Conservation (phyloP, 1,284 basidiomycete genomes). For the Chiua sp. region DNA sequence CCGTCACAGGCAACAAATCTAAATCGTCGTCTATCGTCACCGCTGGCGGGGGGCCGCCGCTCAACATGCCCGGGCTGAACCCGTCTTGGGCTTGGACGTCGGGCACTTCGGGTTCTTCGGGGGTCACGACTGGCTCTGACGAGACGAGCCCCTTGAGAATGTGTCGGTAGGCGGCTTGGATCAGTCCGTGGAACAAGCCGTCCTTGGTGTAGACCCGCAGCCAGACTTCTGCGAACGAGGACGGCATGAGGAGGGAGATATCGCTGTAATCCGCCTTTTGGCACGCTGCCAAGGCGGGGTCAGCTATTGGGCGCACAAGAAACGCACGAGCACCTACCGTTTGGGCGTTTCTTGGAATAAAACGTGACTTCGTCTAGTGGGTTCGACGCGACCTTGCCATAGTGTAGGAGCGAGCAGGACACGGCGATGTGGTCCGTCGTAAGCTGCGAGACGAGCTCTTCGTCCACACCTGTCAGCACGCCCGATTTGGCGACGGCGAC, state of each 20-base stretch:
- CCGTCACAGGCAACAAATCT: constrained; percentile 7
- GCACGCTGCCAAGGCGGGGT: constrained; percentile 42
- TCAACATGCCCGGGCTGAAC: constrained; percentile 12
- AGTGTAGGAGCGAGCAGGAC: constrained; percentile 65
- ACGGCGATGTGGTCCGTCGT: constrained; percentile 63
- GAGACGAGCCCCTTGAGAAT: constrained; percentile 45
- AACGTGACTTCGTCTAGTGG: constrained; percentile 73
- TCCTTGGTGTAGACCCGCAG: constrained; percentile 72
- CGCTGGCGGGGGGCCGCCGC: background rate
- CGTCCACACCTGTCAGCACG: constrained; percentile 28
- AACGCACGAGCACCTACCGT: constrained; percentile 46
- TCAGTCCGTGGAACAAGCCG: constrained; percentile 52
- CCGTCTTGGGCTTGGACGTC: constrained; percentile 8
- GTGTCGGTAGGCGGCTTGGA: constrained; percentile 70
- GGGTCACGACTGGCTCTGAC: constrained; percentile 7
- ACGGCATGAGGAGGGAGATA: constrained; percentile 66
- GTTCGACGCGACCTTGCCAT: constrained; percentile 74
- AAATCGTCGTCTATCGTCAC: constrained; percentile 12
- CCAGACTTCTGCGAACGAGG: constrained; percentile 64
- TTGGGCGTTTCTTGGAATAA: constrained; percentile 69
- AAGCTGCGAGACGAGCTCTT: constrained; percentile 43
- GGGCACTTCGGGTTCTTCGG: background rate
- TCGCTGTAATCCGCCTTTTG: constrained; percentile 55
- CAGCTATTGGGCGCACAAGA: background rate
- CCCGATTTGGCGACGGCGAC: constrained; percentile 41